Evolutionary conservation across 306 rosid species (phyloP), one percentile per base, ranked within the genome.

Genomic region (Inga laurina): DNA sequence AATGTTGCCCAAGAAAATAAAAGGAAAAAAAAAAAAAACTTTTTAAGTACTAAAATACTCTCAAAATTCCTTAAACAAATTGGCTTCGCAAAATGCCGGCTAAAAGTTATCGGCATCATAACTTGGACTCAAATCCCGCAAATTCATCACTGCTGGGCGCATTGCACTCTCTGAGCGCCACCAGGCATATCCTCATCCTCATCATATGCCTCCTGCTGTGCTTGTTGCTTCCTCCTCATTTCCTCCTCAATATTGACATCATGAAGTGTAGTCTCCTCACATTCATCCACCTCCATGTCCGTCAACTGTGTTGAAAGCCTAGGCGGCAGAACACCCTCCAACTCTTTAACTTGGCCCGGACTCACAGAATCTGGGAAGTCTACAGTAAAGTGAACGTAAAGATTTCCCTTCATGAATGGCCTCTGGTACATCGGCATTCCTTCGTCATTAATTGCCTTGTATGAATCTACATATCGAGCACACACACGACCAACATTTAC

Each of bases 391-490:
- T 93, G 98, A 49, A 94, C 86, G 93, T 91, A 93, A 1, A 94
- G 91, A 72, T 88, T 94, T 10, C 98, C 98, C 89, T 91, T 94
- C 94, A 94, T 89, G 86, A 94, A 94, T 1, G 97, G 91, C 85
- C 93, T 91, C 87, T 88, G 93, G 80, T 94, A 94, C 84, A 88
- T 27, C 9, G 98, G 98, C 98, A 91, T 94, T 10, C 98, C 98
- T 76, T 94, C 98, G 21, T 94, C 97, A 56, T 93, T 89, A 5
- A 93, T 90, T 0, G 93, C 95, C 94, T 94, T 94, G 79, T 77
- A 77, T 56, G 91, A 77, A 78, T 87, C 87, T 87, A 18, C 61
- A 84, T 19, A 57, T 2, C 46, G 13, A 62, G 35, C 22, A 18
- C 18, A 39, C 45, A 16, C 15, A 34, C 22, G 10, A 76, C 4